phyloP scores from a whole-genome alignment of 495 filamentous ascomycete species.

The Tuber aestivum region DNA sequence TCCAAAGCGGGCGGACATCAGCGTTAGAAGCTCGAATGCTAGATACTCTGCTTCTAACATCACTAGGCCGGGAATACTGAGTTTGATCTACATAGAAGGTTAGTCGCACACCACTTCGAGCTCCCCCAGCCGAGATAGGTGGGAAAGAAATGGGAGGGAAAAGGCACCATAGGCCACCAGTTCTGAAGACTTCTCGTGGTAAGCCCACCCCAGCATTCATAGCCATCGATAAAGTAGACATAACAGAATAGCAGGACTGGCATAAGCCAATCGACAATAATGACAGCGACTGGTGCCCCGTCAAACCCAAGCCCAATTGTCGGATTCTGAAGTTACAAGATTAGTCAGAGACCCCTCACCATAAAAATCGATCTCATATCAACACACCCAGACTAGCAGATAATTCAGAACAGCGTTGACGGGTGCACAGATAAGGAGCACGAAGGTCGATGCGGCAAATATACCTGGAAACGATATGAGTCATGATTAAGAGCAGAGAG shows the following conservation, averaged over 20 bases:
- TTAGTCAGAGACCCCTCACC: not conserved
- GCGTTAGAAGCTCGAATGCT: conserved; percentile 72
- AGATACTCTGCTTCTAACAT: conserved; percentile 92
- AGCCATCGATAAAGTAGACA: conserved; percentile 66
- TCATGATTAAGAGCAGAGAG: not conserved
- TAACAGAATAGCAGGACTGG: conserved; percentile 70
- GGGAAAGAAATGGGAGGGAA: not conserved
- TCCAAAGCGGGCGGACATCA: conserved; percentile 64
- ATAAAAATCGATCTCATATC: not conserved
- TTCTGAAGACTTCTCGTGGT: conserved; percentile 63
- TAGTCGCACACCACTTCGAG: not conserved
- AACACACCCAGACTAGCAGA: conserved; percentile 58
- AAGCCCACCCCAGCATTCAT: conserved; percentile 82
- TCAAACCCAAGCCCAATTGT: conserved; percentile 68
- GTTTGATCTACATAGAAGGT: conserved; percentile 64
- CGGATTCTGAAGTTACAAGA: conserved; percentile 44
- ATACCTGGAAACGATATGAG: conserved; percentile 29
- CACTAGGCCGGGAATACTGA: conserved; percentile 76
- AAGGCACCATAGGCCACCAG: conserved; percentile 52
- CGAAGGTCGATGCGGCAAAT: conserved; percentile 62
- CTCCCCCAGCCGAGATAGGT: not conserved
- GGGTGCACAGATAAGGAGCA: conserved; percentile 60
- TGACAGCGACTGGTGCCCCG: conserved; percentile 78
- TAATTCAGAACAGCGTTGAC: conserved; percentile 63
- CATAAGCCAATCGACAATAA: conserved; percentile 74